Conservation (phyloP, 495 filamentous ascomycete genomes). For the Aspergillus affinis region DNA sequence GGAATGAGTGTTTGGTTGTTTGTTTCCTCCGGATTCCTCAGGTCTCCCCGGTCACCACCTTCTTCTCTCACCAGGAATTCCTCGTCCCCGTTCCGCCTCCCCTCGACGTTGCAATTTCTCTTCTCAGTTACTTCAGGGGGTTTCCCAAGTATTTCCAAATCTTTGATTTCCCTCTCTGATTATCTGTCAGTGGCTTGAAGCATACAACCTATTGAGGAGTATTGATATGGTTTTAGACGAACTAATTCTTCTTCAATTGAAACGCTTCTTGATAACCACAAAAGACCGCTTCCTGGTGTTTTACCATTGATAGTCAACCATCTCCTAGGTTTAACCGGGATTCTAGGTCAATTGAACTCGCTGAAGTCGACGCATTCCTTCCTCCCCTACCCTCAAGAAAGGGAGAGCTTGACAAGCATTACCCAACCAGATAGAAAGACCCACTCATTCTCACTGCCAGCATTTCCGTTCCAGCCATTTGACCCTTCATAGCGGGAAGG, state of each 20-base stretch:
- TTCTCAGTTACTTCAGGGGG: not conserved
- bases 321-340: not conserved
- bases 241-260: too few species aligned
- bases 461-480: not conserved
- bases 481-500: conserved; percentile 7
- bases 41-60: conserved; percentile 13
- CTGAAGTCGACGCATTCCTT: not conserved
- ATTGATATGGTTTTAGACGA: not conserved
- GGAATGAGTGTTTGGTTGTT: conserved; percentile 24
- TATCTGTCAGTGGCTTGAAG: not conserved
- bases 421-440: not conserved
- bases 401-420: not conserved
- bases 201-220: not conserved
- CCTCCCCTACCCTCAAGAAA: not conserved
- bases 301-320: not conserved
- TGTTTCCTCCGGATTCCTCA: conserved; percentile 22
- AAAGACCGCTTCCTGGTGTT: not conserved
- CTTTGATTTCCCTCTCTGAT: not conserved
- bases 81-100: conserved; percentile 13
- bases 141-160: not conserved
- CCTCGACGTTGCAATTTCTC: not conserved
- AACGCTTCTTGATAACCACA: too few species aligned
- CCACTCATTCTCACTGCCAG: not conserved
- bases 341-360: not conserved
- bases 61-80: not conserved